Conservation (phyloP, 331 rosid species). For the Quercus phellos region DNA sequence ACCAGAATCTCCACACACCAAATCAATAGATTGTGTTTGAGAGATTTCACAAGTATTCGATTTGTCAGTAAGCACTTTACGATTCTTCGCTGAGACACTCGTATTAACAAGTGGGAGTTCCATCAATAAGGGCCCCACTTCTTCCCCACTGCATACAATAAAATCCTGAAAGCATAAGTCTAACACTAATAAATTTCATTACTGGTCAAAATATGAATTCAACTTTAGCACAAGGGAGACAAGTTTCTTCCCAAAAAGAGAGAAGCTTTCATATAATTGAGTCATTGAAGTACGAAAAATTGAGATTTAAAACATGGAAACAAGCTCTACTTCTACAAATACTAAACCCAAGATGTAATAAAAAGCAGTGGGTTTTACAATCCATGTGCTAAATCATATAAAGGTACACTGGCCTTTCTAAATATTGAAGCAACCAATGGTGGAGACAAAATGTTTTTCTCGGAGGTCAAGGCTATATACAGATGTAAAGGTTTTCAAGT, state of each 20-base stretch:
- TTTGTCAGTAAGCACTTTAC: constrained; percentile 22
- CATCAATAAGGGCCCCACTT: constrained; percentile 59
- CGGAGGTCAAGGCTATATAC: too few relatives aligned
- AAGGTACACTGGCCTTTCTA: too few relatives aligned
- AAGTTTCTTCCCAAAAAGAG: background rate
- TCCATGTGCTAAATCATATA: too few relatives aligned
- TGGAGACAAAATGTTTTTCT: too few relatives aligned
- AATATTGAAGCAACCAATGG: too few relatives aligned
- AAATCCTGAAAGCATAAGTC: background rate
- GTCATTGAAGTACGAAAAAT: too few relatives aligned
- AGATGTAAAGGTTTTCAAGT: too few relatives aligned
- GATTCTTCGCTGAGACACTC: constrained; percentile 27
- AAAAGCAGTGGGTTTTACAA: too few relatives aligned
- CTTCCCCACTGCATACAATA: constrained; percentile 60
- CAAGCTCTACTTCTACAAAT: too few relatives aligned
- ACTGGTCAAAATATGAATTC: background rate
- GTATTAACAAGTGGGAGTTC: constrained; percentile 38
- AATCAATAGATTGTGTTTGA: constrained; percentile 20
- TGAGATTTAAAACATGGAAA: too few relatives aligned
- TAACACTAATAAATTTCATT: background rate
- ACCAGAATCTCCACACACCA: constrained; percentile 28
- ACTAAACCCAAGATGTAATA: too few relatives aligned
- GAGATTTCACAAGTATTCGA: constrained; percentile 24
- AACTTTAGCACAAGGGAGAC: background rate
- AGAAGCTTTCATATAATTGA: too few relatives aligned